phyloP scores from a whole-genome alignment of 129 eudicot species.

The Flaveria linearis region DNA sequence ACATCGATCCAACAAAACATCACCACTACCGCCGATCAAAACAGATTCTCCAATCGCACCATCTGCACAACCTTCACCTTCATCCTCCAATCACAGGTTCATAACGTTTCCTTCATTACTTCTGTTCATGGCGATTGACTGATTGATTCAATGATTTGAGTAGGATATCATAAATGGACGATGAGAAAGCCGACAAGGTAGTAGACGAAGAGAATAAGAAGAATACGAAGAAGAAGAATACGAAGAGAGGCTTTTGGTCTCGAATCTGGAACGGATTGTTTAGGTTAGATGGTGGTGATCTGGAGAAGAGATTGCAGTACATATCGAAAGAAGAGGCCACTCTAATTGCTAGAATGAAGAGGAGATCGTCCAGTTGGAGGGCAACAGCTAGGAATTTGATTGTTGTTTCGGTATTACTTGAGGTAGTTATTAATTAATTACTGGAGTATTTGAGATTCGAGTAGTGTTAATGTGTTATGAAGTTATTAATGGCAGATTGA shows the following conservation, averaged over 20 bases:
- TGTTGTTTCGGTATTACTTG: slow-evolving; percentile 56
- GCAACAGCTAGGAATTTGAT: slow-evolving; percentile 58
- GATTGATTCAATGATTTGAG: neutral
- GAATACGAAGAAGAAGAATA: slow-evolving; percentile 49
- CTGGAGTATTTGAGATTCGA: neutral
- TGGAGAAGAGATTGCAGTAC: slow-evolving; percentile 69
- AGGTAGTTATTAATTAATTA: slow-evolving; percentile 46
- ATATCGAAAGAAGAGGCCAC: slow-evolving; percentile 80
- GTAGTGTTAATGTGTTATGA: slow-evolving; percentile 6
- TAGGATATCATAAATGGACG: slow-evolving; percentile 28
- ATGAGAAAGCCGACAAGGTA: slow-evolving; percentile 35
- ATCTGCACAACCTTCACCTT: neutral
- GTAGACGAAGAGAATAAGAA: slow-evolving; percentile 36
- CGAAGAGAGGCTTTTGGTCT: slow-evolving; percentile 60
- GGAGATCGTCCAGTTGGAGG: slow-evolving; percentile 61
- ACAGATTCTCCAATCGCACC: neutral
- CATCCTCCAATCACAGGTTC: slow-evolving; percentile 19
- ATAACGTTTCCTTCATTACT: neutral
- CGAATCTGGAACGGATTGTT: slow-evolving; percentile 75
- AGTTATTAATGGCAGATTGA: neutral
- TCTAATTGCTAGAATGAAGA: slow-evolving; percentile 66
- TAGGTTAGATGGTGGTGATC: slow-evolving; percentile 66
- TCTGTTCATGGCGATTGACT: neutral
- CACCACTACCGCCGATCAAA: neutral
- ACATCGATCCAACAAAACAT: no score